Conservation (phyloP, 2,329 filamentous ascomycete genomes). For the Colletotrichum nymphaeae region DNA sequence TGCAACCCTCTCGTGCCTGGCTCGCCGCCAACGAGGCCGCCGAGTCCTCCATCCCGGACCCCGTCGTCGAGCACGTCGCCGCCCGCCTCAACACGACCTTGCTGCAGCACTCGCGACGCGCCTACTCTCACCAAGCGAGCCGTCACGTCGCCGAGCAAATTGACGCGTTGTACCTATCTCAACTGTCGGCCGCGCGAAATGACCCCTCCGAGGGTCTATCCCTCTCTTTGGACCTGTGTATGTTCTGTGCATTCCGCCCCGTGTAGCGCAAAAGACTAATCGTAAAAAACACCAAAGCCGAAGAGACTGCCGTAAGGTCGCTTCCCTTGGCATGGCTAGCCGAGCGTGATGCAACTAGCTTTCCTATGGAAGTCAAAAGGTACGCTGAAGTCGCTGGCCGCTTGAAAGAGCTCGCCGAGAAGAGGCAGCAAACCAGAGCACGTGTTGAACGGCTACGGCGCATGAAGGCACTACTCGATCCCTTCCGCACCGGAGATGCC, state of each 20-base stretch:
- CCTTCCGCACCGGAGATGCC: conserved; percentile 52
- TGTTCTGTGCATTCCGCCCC: conserved; percentile 29
- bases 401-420: conserved; percentile 62
- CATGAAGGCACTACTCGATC: conserved; percentile 63
- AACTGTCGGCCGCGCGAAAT: conserved; percentile 43
- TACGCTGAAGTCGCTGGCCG: conserved; percentile 63
- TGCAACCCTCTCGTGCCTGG: conserved; percentile 67
- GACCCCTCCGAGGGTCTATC: conserved; percentile 54
- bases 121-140: conserved; percentile 76
- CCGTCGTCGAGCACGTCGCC: conserved; percentile 67
- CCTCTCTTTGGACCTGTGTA: conserved; percentile 58
- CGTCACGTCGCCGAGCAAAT: conserved; percentile 81
- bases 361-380: conserved; percentile 59
- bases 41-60: conserved; percentile 55
- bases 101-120: conserved; percentile 72
- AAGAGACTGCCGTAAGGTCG: conserved; percentile 54
- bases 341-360: conserved; percentile 47
- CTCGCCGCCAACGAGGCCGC: conserved; percentile 57
- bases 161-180: conserved; percentile 69
- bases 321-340: conserved; percentile 61
- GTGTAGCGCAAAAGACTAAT: neutral
- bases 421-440: conserved; percentile 51
- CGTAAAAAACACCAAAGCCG: conserved; percentile 44
- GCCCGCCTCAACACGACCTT: conserved; percentile 70
- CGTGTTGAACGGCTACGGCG: conserved; percentile 59